Base-by-base conservation (phyloP, 441 rosid species). In the Gossypium davidsonii region DNA sequence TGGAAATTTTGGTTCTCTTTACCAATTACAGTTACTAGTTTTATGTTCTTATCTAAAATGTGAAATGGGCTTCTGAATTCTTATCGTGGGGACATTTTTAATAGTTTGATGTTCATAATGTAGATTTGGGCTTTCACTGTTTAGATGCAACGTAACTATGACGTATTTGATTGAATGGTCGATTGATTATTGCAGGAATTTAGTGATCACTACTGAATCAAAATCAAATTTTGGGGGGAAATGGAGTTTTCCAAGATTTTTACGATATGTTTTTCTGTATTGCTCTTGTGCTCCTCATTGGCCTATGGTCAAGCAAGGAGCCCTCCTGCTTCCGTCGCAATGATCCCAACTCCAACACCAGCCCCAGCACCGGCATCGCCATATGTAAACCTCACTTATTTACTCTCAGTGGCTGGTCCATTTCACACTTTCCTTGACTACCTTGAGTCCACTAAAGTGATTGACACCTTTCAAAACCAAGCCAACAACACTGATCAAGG, bases 401-500 rank as follows among this genome's bases (percentile, higher is more conserved):
- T 94, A 15, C 89, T 94, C 55, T 75, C 91, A 0, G 96, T 91
- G 12, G 99, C 99, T 0, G 99, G 99, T 53, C 94, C 98, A 0
- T 94, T 82, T 83, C 82, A 83, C 64, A 92, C 89, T 4, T 91
- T 94, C 86, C 96, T 92, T 1, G 78, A 78, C 74, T 83, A 86
- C 80, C 89, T 94, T 25, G 65, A 78, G 67, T 88, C 97, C 18
- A 85, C 93, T 15, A 89, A 91, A 74, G 96, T 92, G 75, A 81
- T 94, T 1, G 94, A 88, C n/a, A 92, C 96, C 17, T 87, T 94
- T 82, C 98, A 94, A 79, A 86, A 79, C 88, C 97, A 85, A 81
- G 99, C 97, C 75, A 94, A 94, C 88, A 86, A 88, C 77, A 91
- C 94, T 0, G 86, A 89, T 0, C 89, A 90, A 80, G 99, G 99